Conservation (phyloP, 1,139 yeast genomes). For the Keqinozyma sinolaborantium region DNA sequence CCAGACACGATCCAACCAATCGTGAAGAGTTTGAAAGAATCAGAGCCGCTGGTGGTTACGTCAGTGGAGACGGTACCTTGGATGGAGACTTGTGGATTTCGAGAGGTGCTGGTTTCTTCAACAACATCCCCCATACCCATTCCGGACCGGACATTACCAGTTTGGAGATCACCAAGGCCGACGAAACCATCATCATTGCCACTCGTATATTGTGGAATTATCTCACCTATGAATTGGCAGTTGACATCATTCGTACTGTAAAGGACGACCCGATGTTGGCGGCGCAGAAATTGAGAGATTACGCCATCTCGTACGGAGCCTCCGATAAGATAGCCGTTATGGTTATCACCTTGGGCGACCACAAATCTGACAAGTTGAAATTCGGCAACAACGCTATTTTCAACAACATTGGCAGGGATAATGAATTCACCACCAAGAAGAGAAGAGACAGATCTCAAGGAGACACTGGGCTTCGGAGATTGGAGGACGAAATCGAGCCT, state of each 20-base stretch:
- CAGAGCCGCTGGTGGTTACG: conserved; percentile 88
- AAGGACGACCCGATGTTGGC: conserved; percentile 85
- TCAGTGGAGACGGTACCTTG: conserved; percentile 78
- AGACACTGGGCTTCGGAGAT: conserved; percentile 75
- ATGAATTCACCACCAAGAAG: conserved; percentile 43
- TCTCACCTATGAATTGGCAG: conserved; percentile 80
- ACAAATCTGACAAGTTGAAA: conserved; percentile 25
- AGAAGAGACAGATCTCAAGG: conserved; percentile 57
- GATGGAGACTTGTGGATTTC: conserved; percentile 84
- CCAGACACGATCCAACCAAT: conserved; percentile 80
- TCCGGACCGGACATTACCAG: conserved; percentile 81
- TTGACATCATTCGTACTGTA: conserved; percentile 83
- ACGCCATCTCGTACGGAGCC: conserved; percentile 91
- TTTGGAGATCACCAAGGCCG: conserved; percentile 60
- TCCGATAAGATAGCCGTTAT: conserved; percentile 79
- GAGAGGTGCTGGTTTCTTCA: conserved; percentile 89
- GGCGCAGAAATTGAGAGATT: conserved; percentile 90
- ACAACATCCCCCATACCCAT: conserved; percentile 82
- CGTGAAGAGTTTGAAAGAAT: conserved; percentile 82
- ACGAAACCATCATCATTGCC: conserved; percentile 85
- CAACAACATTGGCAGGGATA: conserved; percentile 39
- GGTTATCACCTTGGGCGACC: conserved; percentile 63
- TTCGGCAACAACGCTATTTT: conserved; percentile 29
- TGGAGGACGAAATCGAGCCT: conserved; percentile 91
- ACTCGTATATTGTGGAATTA: conserved; percentile 83